Percentiles rank a stretch among this genome's conserved stretches.
Conservation (phyloP, 106 monocot species). For the Ottelia alismoides region DNA sequence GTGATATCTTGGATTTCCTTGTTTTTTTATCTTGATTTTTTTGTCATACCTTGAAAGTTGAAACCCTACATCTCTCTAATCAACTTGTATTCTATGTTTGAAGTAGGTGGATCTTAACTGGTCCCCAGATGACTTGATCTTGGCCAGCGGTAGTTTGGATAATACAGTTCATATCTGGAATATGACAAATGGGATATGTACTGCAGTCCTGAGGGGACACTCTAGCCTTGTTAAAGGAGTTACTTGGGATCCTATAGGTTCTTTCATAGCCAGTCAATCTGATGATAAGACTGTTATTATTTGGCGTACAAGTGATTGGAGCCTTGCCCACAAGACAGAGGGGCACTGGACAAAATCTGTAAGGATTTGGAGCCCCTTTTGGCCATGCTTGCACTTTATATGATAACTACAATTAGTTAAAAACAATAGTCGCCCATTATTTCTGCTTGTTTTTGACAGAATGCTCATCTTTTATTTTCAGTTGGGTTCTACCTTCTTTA, state of each 20-base stretch:
- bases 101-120: conserved; percentile 99
- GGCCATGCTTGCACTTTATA: too few relatives aligned
- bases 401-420: too few relatives aligned
- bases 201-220: conserved; percentile 88
- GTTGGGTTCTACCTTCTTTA: conserved; percentile 94
- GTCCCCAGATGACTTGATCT: conserved; percentile 81
- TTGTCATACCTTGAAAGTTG: too few relatives aligned
- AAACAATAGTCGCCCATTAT: too few relatives aligned
- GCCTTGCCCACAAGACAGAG: conserved; percentile 85
- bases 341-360: conserved; percentile 98
- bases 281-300: conserved; percentile 97
- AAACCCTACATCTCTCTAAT: conserved; percentile 1
- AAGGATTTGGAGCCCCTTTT: too few relatives aligned
- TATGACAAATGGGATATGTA: conserved; percentile 83
- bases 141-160: conserved; percentile 92
- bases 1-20: background rate
- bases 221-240: conserved; percentile 95
- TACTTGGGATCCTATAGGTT: conserved; percentile 96
- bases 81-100: conserved; percentile 29
- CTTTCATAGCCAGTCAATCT: conserved; percentile 90
- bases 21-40: background rate
- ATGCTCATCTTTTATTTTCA: conserved; percentile 18
- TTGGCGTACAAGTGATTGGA: conserved; percentile 93
- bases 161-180: conserved; percentile 97
- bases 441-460: too few relatives aligned